Evolutionary conservation across 345 rosid species (phyloP).

Genomic region (Citropsis articulata): DNA sequence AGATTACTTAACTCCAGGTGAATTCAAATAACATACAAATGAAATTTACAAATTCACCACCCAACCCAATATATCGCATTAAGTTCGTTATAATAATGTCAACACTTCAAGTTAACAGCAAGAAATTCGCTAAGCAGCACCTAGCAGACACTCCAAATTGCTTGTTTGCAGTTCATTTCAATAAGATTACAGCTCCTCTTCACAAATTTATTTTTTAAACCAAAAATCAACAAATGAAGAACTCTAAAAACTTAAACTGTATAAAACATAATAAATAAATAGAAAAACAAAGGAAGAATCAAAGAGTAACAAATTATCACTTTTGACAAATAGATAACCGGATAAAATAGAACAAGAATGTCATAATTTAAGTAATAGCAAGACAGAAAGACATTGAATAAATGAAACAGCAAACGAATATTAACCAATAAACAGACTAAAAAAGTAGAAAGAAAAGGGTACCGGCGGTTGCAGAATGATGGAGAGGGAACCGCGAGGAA

Average conservation of each 20-base stretch:
- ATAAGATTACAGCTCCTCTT: neutral
- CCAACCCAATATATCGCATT: neutral
- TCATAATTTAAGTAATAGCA: neutral
- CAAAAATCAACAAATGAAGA: neutral
- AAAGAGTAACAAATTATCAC: neutral
- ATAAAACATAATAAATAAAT: neutral
- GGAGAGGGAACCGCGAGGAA: conserved; percentile 22
- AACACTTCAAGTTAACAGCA: neutral
- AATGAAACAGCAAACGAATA: neutral
- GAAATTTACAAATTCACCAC: neutral
- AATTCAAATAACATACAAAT: neutral
- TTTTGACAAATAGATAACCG: neutral
- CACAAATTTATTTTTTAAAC: neutral
- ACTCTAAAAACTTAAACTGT: neutral
- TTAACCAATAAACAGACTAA: neutral
- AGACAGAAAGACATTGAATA: neutral
- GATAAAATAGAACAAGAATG: neutral
- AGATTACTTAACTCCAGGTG: neutral
- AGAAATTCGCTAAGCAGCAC: neutral
- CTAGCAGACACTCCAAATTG: neutral
- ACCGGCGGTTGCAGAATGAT: conserved; percentile 31
- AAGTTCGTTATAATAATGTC: no score
- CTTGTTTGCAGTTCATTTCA: neutral
- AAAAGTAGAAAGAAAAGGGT: neutral
- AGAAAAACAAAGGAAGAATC: neutral